Conservation (phyloP, 2,329 filamentous ascomycete genomes). For the Rachicladosporium sp. region DNA sequence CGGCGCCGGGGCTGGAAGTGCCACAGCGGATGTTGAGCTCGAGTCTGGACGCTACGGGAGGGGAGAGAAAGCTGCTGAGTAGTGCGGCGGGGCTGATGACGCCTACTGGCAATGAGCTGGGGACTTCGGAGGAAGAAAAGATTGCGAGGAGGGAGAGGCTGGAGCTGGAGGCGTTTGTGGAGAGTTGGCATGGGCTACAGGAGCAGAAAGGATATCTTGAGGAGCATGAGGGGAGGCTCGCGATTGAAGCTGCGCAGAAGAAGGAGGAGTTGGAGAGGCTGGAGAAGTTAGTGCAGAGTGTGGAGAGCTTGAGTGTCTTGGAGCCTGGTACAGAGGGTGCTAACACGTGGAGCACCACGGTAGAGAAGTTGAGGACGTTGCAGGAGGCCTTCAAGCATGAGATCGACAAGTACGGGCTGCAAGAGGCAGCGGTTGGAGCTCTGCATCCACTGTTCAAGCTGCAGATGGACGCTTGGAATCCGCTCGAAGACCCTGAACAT, state of each 20-base stretch:
- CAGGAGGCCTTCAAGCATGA: slow-evolving; percentile 46
- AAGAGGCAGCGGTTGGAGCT: slow-evolving; percentile 66
- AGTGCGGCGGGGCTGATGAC: slow-evolving; percentile 69
- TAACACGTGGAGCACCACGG: slow-evolving; percentile 48
- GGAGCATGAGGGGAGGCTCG: slow-evolving; percentile 58
- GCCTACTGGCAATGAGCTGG: slow-evolving; percentile 36
- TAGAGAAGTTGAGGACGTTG: slow-evolving; percentile 47
- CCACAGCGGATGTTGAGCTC: slow-evolving; percentile 72
- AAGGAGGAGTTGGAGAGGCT: slow-evolving; percentile 52
- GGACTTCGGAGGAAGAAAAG: slow-evolving; percentile 60
- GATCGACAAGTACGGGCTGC: slow-evolving; percentile 48
- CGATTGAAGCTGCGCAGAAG: slow-evolving; percentile 57
- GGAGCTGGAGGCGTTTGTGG: slow-evolving; percentile 77
- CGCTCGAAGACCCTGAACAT: slow-evolving; percentile 56
- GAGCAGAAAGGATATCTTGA: slow-evolving; percentile 72
- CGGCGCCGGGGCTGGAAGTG: slow-evolving; percentile 73
- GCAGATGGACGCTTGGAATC: slow-evolving; percentile 62
- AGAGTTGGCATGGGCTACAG: slow-evolving; percentile 77
- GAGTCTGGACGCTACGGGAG: slow-evolving; percentile 82
- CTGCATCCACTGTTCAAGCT: slow-evolving; percentile 69
- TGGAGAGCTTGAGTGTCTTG: slow-evolving; percentile 38
- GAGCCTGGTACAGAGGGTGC: slow-evolving; percentile 6
- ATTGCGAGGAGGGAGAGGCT: slow-evolving; percentile 65
- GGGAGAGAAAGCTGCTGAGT: slow-evolving; percentile 64
- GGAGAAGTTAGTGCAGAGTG: slow-evolving; percentile 46